Base-by-base conservation (phyloP, 345 rosid species). In the Arabidopsis arenosa region DNA sequence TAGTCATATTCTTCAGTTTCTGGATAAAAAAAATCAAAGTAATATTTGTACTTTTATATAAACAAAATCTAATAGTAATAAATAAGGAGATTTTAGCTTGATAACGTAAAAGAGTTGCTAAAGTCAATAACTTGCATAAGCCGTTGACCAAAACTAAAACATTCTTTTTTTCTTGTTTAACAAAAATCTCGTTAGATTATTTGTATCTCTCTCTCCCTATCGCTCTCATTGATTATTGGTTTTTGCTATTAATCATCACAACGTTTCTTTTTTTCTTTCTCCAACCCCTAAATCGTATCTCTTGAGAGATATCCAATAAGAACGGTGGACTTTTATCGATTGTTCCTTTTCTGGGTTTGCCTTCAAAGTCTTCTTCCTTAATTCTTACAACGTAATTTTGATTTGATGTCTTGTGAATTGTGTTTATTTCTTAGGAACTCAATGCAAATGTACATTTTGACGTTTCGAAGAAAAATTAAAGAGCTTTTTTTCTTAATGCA, bases 271-370 rank as follows among this genome's bases (percentile, higher is more conserved):
- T 28, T 26, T 21, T 21, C 23, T 21, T 23, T 23, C 26, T 75
- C 78, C 48, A 8, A 66, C 63, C 51, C 28, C 35, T 53, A 60
- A 67, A 14, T 51, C 56, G 63, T 15, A 5, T 67, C 41, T 70
- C 47, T 60, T 11, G 26, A n/a, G 30, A 65, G 60, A 68, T 21
- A 56, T 12, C 39, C 6, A 47, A 26, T 9, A 11, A 39, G 9
- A 48, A 14, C 21, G 10, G 62, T 60, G 43, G 79, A 61, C 35
- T 73, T 72, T 48, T 4, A 23, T 62, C 12, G 60, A 10, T 37
- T 14, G 39, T 75, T 68, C 56, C 10, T n/a, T 59, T 53, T 62
- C 65, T 63, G 80, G 64, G 75, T 18, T 62, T 68, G 69, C 41
- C 1, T 69, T 69, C 13, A 0, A 76, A 70, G 52, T 69, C 80